Base-by-base conservation (phyloP, 2,329 filamentous ascomycete species). In the Epicoccum sorghinum region DNA sequence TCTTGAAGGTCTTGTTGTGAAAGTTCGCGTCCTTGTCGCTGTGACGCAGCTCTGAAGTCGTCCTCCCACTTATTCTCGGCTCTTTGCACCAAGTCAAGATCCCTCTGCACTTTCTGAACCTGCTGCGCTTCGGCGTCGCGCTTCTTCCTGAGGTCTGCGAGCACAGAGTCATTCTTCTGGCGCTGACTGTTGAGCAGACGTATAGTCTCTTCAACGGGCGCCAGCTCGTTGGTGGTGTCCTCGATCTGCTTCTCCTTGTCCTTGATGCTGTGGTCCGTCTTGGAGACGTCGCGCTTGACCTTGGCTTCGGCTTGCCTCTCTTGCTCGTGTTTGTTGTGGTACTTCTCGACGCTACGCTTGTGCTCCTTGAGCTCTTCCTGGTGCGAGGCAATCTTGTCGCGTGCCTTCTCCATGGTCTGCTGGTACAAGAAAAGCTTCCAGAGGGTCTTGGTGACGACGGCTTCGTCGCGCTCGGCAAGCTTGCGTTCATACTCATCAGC, bases 381-480 rank as follows among this genome's bases (percentile, higher is more conserved):
- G 66, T 97, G 92, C 65, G 90, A 91, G 67, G 93, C 89, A 53
- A 99, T 99, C 67, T 95, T 88, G 39, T 86, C 87, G 63, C 89
- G 93, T 23, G 95, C 96, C 65, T 93, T 89, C 65, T 97, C 91
- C 80, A 99, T 97, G 27, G 92, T 85, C 53, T 88, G 89, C 74
- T 99, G 93, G 72, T 96, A 96, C 70, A 96, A 92, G 73, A 91
- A 98, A 1, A 99, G 82, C 77, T 97, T 98, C 93, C 93, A 99
- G 12, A 99, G 80, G 30, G 96, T 93, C 62, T 98, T 93, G 1
- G 89, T 93, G 50, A 98, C 90, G 52, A 97, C 89, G 7, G 93
- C 95, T 48, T 91, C 85, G 71, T 99, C 93, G 44, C 91, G 87
- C 73, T 98, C 91, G 48, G 95, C 89, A 1, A 89, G 89, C 76